Conservation (phyloP, 169 alveolate genomes). For the Plasmodium inui region DNA sequence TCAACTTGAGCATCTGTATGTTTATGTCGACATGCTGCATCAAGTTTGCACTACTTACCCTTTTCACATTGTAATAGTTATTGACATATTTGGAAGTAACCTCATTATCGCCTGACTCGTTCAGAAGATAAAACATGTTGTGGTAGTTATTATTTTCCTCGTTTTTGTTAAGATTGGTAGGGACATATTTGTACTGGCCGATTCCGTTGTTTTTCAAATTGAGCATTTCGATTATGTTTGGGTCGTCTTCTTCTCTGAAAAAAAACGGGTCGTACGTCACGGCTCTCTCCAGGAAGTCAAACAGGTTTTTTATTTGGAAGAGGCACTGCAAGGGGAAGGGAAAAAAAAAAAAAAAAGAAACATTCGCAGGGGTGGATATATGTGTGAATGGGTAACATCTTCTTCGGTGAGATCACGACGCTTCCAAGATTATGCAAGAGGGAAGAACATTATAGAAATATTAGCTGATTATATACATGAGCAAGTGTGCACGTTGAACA, state of each 20-base stretch:
- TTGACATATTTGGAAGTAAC: conserved; percentile 14
- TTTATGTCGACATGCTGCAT: conserved; percentile 34
- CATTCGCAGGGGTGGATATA: neutral
- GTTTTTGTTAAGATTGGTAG: conserved; percentile 20
- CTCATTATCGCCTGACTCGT: neutral
- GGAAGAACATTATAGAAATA: neutral
- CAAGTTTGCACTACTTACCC: neutral
- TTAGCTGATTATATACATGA: neutral
- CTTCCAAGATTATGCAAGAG: neutral
- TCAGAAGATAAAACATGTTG: conserved; percentile 19
- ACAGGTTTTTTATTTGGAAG: conserved; percentile 34
- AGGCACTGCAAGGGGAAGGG: conserved; percentile 22
- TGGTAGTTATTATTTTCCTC: conserved; percentile 65
- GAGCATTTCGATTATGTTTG: neutral
- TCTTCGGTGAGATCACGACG: neutral
- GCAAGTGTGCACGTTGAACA: neutral
- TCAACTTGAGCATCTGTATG: conserved; percentile 38
- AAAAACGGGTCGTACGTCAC: conserved; percentile 48
- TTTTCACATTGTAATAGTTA: conserved; percentile 28
- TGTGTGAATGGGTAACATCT: neutral
- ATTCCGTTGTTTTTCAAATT: neutral
- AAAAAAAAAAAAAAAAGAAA: neutral
- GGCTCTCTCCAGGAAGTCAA: conserved; percentile 54
- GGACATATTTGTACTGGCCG: neutral
- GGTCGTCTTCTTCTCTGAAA: conserved; percentile 33